Evolutionary conservation across 495 filamentous ascomycete genomes (phyloP), one percentile per base, ranked within the genome.

Genomic region (Lepidopterella palustris): DNA sequence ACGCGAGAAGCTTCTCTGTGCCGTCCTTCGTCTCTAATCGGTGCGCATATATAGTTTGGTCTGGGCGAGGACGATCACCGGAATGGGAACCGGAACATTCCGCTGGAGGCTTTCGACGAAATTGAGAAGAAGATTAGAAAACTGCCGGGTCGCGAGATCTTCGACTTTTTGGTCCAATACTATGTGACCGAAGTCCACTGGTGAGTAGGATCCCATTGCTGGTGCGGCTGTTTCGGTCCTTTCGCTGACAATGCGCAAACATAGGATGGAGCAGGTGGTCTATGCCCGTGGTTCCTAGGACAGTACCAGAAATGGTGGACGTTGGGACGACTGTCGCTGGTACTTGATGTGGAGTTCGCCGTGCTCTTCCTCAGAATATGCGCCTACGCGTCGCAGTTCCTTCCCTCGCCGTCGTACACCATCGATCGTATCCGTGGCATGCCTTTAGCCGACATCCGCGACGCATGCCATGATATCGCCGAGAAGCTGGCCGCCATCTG

Each of bases 91-190:
- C 20, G 20, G 31, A 27, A 54, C 51, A 54, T 54, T 54, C 35
- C 70, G 21, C 64, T 45, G 8, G 29, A 61, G 50, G 23, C 60
- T 68, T 28, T 58, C 18, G 45, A 58, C 15, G 51, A 48, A 1
- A 60, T 66, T 2, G 59, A 65, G 20, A 26, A 27, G 2, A 48
- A 53, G 10, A n/a, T 71, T 18, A 57, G 47, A 18, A 23, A 40
- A 9, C 70, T 71, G 40, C 67, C 65, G 13, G 28, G 40, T 13
- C 65, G 67, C 10, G 62, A 42, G 1, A 63, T 71, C 40, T 31
- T 73, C 0, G 71, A 73, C 52, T 63, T 67, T 47, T 49, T 73
- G 8, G 25, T 73, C 3, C 59, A 69, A 47, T 69, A 68, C 58
- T 73, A 65, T 61, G 52, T 70, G 8, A 18, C 28, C 11, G 68